Evolutionary conservation across 108 stramenopile species (phyloP).

Genomic region (Pseudonitzschia multistriata): DNA sequence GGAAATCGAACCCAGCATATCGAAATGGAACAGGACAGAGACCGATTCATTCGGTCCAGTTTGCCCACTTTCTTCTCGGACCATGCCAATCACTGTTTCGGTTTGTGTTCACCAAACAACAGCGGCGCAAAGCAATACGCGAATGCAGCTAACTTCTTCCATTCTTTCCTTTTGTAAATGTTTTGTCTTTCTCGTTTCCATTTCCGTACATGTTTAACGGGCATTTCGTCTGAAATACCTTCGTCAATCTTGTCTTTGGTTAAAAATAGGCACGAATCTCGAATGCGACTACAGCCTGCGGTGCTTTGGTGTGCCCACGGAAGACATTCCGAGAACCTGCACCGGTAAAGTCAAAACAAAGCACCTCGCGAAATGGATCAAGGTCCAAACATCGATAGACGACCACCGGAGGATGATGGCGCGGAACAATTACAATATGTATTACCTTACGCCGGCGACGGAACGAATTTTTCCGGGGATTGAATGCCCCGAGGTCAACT

Average conservation of each 20-base stretch:
- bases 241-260: too few relatives aligned
- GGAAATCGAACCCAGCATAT: too few relatives aligned
- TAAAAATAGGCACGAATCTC: constrained; percentile 9
- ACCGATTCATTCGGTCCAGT: too few relatives aligned
- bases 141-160: too few relatives aligned
- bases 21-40: too few relatives aligned
- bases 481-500: constrained; percentile 14
- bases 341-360: neutral
- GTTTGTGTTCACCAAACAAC: too few relatives aligned
- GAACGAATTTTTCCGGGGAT: neutral
- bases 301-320: constrained; percentile 20
- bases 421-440: neutral
- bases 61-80: too few relatives aligned
- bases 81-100: too few relatives aligned
- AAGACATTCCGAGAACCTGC: constrained; percentile 12
- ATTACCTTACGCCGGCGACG: neutral
- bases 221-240: too few relatives aligned
- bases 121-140: too few relatives aligned
- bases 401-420: constrained; percentile 1
- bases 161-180: neutral
- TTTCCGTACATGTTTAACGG: too few relatives aligned
- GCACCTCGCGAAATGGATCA: neutral
- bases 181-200: neutral
- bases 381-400: neutral
- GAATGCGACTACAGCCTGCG: constrained; percentile 20